phyloP scores from a whole-genome alignment of 179 eudicot species.

The Sideroxylon spinosum region DNA sequence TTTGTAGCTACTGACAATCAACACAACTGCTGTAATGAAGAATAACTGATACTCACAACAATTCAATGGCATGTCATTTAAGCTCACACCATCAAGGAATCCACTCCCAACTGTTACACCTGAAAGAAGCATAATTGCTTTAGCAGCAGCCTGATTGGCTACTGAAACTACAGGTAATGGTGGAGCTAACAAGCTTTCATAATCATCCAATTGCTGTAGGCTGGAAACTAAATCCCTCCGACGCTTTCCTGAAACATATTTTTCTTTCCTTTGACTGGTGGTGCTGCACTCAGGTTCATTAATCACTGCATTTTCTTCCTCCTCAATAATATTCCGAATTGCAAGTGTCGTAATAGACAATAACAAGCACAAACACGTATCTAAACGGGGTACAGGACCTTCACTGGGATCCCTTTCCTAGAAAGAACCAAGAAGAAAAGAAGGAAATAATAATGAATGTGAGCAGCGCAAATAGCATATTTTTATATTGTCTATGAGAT shows the following conservation, averaged over 20 bases:
- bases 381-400: conserved; percentile 95
- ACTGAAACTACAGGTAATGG: conserved; percentile 60
- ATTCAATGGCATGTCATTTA: conserved; percentile 62
- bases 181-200: conserved; percentile 67
- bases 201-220: conserved; percentile 71
- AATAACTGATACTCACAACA: conserved; percentile 57
- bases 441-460: conserved; percentile 1
- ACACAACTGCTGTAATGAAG: neutral
- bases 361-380: conserved; percentile 81
- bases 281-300: conserved; percentile 35
- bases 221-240: conserved; percentile 68
- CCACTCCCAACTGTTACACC: conserved; percentile 64
- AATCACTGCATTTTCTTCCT: conserved; percentile 55
- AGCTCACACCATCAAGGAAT: conserved; percentile 63
- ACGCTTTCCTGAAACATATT: conserved; percentile 39
- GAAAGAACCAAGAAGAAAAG: conserved; percentile 7
- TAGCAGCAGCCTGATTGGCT: conserved; percentile 90
- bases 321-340: conserved; percentile 76
- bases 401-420: conserved; percentile 93
- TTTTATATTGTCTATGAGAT: neutral
- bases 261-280: conserved; percentile 45
- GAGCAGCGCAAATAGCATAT: neutral
- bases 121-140: conserved; percentile 78
- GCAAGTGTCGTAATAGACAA: conserved; percentile 69
- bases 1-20: neutral